Conservation (phyloP, 345 rosid genomes). For the Populus euphratica region DNA sequence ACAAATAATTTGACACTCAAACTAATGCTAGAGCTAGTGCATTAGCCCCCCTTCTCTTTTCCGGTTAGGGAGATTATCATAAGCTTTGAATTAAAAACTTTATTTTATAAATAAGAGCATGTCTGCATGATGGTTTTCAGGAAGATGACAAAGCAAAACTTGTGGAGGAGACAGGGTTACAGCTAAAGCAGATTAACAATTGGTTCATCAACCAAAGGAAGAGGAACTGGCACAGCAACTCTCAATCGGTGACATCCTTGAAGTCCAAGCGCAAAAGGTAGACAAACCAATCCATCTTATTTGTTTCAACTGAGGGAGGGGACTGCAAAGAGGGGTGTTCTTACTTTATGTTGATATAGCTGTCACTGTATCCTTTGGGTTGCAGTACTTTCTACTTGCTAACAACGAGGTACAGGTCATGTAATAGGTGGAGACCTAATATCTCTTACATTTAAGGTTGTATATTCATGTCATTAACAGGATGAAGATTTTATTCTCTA, state of each 20-base stretch:
- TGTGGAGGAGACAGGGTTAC: slow-evolving; percentile 97
- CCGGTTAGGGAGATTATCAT: too few species aligned
- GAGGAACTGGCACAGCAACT: slow-evolving; percentile 95
- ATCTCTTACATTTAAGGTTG: slow-evolving; percentile 25
- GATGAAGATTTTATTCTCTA: background rate
- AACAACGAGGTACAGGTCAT: slow-evolving; percentile 21
- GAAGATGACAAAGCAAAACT: slow-evolving; percentile 98
- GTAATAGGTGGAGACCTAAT: slow-evolving; percentile 15
- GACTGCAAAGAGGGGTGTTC: background rate
- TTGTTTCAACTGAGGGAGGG: background rate
- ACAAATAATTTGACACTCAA: too few species aligned
- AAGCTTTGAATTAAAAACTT: too few species aligned
- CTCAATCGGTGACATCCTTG: slow-evolving; percentile 83
- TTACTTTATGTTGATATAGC: slow-evolving; percentile 8
- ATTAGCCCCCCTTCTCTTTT: too few species aligned
- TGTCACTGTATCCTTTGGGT: slow-evolving; percentile 14
- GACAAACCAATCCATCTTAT: background rate
- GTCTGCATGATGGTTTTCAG: slow-evolving; percentile 31
- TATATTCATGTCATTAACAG: slow-evolving; percentile 31
- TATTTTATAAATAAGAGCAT: too few species aligned
- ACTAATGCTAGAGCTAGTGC: too few species aligned
- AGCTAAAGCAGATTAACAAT: slow-evolving; percentile 96
- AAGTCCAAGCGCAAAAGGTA: slow-evolving; percentile 95
- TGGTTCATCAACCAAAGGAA: slow-evolving; percentile 99
- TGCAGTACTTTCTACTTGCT: slow-evolving; percentile 21